phyloP scores from a whole-genome alignment of 108 stramenopile genomes.

The Cyclotella baltica region DNA sequence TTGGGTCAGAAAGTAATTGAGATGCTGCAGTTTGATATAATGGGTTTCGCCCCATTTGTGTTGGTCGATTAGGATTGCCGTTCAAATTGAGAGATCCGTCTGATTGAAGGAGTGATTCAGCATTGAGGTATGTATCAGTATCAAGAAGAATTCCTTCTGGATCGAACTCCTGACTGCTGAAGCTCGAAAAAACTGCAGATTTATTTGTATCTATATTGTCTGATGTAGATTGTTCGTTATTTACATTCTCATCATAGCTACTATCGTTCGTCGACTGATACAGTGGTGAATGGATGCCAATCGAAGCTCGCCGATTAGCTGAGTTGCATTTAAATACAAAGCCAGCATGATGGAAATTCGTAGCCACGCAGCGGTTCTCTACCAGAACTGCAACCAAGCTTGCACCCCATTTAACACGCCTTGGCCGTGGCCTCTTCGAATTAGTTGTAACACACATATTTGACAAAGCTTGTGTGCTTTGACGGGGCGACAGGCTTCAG shows the following conservation, averaged over 20 bases:
- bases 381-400: neutral
- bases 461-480: too few species aligned
- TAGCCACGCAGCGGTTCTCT: neutral
- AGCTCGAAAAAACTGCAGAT: neutral
- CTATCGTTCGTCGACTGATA: neutral
- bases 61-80: neutral
- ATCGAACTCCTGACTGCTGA: neutral
- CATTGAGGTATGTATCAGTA: conserved; percentile 19
- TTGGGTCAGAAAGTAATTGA: conserved; percentile 28
- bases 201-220: neutral
- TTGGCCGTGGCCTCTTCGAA: too few species aligned
- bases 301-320: neutral
- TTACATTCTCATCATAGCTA: neutral
- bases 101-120: neutral
- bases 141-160: conserved; percentile 17
- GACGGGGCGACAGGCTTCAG: too few species aligned
- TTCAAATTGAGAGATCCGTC: conserved; percentile 16
- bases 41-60: conserved; percentile 21
- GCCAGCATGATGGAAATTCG: neutral
- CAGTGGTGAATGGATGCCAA: neutral
- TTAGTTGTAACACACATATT: too few species aligned
- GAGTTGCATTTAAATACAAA: neutral
- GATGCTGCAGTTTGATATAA: conserved; percentile 31
- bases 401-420: neutral
- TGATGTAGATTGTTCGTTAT: neutral